Base-by-base conservation (phyloP, 768 basidiomycete species). In the Postia placenta region DNA sequence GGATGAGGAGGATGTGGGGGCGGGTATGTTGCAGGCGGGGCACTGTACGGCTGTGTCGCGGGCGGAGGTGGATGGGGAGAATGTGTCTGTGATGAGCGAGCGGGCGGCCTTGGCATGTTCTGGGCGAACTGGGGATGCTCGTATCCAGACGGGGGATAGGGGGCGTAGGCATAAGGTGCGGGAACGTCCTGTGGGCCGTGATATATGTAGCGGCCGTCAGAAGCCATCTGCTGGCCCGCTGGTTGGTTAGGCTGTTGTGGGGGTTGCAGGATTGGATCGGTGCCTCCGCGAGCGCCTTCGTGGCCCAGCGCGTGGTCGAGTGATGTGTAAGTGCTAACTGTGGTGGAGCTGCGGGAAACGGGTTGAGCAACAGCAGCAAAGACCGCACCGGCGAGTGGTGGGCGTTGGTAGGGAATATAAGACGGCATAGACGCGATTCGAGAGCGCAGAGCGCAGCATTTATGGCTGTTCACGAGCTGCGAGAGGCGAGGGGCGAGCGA, bases 191-290 rank as follows among this genome's bases (percentile, higher is more conserved):
- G 72, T 45, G 74, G 68, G 50, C 72, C 66, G 46, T 73, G 71
- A 61, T 84, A 83, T 63, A 80, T 68, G 58, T 80, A 80, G 50
- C 75, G 71, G 45, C 72, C 69, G 64, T 78, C 76, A 37, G 78
- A 67, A 30, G 78, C 70, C 76, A 75, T 76, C 55, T 58, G 55
- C 1, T 59, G 24, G 11, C 51, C 42, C 14, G 50, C n/a, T 41
- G 47, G 22, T 35, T 51, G 46, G 51, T 20, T 19, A 41, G 20
- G 27, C 9, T 25, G 25, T 20, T 49, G n/a, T 48, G 52, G 20
- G 27, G 49, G 42, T 33, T 30, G 19, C 38, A 22, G 19, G 9
- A 33, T 15, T 20, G 48, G 40, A 11, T 51, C 40, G 42, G 36
- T 45, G 39, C 38, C 20, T 12, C 5, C 45, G 23, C 26, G 55